phyloP scores from a whole-genome alignment of 345 rosid genomes.

The Gossypium anomalum region DNA sequence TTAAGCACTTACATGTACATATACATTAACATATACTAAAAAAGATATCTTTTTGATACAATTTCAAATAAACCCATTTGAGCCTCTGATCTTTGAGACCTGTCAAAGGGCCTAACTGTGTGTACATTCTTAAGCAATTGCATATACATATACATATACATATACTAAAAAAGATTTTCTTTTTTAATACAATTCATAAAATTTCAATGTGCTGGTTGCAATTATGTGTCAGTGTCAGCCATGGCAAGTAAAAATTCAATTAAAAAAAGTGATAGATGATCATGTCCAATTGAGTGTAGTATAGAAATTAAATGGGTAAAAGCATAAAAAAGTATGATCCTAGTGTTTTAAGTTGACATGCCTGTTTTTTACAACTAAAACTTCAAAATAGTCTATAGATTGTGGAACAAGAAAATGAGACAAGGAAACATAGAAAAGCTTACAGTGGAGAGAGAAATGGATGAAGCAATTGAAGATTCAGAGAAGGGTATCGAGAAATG shows the following conservation, averaged over 20 bases:
- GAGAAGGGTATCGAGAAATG: constrained; percentile 20
- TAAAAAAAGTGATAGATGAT: not conserved
- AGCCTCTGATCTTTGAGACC: too few relatives aligned
- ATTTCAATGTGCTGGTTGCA: too few relatives aligned
- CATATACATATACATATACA: too few relatives aligned
- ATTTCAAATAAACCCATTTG: not conserved
- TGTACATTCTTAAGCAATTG: too few relatives aligned
- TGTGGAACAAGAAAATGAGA: not conserved
- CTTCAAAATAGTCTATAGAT: not conserved
- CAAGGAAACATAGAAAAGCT: constrained; percentile 1
- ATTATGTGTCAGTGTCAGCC: not conserved
- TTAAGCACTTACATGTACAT: not conserved
- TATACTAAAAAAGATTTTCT: too few relatives aligned
- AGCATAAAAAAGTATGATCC: not conserved
- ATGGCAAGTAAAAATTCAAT: not conserved
- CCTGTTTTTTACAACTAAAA: not conserved
- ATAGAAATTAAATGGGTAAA: not conserved
- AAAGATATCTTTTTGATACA: too few relatives aligned
- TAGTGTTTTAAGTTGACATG: not conserved
- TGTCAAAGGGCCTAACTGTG: too few relatives aligned
- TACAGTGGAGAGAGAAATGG: constrained; percentile 21
- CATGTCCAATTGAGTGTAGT: not conserved
- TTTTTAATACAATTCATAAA: too few relatives aligned
- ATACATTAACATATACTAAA: too few relatives aligned
- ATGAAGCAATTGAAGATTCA: not conserved